A percentile compares a stretch with the other conserved stretches of the same genome.
Conservation (phyloP, 805 yeast genomes). For the Grigorovia transvaalensis region DNA sequence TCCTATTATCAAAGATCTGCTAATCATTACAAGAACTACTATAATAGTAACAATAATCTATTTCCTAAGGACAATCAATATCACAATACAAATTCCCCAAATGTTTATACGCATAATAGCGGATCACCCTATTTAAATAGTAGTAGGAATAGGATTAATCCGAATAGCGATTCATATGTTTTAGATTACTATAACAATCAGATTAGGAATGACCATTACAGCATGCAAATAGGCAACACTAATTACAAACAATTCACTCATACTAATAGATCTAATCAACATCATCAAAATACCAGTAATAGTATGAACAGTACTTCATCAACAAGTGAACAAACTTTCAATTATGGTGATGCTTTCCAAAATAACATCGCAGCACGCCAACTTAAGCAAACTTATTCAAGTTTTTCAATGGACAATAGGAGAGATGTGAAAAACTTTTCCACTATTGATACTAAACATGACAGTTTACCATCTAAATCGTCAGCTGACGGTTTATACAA, state of each 20-base stretch:
- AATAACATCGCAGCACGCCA: not conserved
- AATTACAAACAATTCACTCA: not conserved
- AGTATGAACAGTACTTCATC: not conserved
- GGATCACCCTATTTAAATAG: slow-evolving; percentile 1
- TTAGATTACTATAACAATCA: not conserved
- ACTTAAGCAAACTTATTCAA: not conserved
- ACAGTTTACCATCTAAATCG: not conserved
- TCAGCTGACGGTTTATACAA: not conserved
- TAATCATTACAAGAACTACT: not conserved
- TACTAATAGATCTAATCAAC: too few species aligned
- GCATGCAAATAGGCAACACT: not conserved
- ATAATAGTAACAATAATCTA: slow-evolving; percentile 5
- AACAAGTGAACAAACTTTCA: not conserved
- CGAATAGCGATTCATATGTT: not conserved
- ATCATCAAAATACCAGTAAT: not conserved
- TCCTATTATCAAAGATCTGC: slow-evolving; percentile 6
- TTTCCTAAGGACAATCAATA: not conserved
- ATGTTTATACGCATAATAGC: slow-evolving; percentile 3
- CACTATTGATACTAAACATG: not conserved
- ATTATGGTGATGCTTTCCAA: not conserved
- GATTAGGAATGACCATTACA: not conserved
- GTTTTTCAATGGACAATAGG: not conserved
- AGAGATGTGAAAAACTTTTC: not conserved
- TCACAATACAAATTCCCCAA: not conserved
- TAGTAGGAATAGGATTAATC: not conserved